phyloP scores from a whole-genome alignment of 2,329 filamentous ascomycete genomes.

The Penicillium sp. region DNA sequence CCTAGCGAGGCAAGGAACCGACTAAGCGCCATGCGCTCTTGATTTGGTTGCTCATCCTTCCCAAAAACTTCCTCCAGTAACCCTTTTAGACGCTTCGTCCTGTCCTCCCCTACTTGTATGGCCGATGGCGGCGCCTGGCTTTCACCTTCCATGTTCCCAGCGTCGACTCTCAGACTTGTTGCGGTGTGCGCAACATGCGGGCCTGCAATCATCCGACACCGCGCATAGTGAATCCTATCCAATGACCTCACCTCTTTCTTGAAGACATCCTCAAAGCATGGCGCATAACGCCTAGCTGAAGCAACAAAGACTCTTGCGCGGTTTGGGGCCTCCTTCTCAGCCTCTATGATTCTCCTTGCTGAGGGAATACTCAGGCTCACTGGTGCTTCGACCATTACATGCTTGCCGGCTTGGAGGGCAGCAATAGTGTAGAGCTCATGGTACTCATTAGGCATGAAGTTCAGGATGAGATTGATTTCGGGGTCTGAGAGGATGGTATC shows the following conservation, averaged over 20 bases:
- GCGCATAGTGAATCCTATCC: constrained; percentile 60
- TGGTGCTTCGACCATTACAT: constrained; percentile 66
- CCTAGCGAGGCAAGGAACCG: constrained; percentile 56
- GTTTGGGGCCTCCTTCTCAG: constrained; percentile 48
- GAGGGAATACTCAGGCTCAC: constrained; percentile 56
- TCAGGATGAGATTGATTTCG: constrained; percentile 47
- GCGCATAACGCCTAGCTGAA: constrained; percentile 66
- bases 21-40: constrained; percentile 39
- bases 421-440: constrained; percentile 59
- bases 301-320: constrained; percentile 61
- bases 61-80: constrained; percentile 36
- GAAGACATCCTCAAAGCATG: constrained; percentile 59
- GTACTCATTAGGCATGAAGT: constrained; percentile 61
- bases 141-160: not conserved
- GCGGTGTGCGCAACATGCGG: constrained; percentile 49
- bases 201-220: constrained; percentile 58
- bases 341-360: constrained; percentile 54
- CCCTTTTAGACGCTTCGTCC: constrained; percentile 18
- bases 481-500: constrained; percentile 54
- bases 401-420: constrained; percentile 60
- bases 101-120: not conserved
- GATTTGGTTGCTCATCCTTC: constrained; percentile 32
- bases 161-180: not conserved
- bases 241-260: constrained; percentile 58
- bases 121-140: not conserved